These are phyloP conservation scores for Pythium inflatum DNA, from an alignment of 352 stramenopile genomes.

Conservation along the genomic window DNA sequence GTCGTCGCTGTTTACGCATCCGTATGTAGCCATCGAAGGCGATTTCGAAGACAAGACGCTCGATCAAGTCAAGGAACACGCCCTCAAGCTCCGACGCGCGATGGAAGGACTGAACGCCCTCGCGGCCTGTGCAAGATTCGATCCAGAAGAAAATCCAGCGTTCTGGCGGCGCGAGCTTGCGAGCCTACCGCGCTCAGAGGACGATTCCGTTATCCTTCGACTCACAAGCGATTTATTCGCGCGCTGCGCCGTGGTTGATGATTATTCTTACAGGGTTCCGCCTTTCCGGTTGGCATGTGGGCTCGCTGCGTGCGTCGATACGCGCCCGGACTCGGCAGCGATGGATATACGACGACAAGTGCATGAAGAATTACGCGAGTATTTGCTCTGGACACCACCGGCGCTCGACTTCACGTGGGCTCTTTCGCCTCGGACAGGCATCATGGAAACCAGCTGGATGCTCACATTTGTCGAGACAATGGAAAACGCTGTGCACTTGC, in stretches of 20 bases:
- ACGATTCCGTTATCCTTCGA: not conserved
- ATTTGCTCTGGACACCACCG: not conserved
- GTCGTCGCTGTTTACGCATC: not conserved
- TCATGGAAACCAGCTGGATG: not conserved
- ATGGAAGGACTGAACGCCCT: constrained; percentile 14
- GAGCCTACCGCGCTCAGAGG: not conserved
- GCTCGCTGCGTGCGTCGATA: not conserved
- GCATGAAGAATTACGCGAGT: not conserved
- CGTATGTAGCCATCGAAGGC: not conserved
- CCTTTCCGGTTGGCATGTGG: too few species aligned
- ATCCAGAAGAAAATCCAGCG: constrained; percentile 6
- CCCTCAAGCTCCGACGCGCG: not conserved
- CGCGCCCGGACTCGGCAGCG: not conserved
- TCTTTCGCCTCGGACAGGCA: too few species aligned
- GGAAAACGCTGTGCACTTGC: too few species aligned
- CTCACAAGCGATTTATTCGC: not conserved
- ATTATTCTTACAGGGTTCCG: too few species aligned
- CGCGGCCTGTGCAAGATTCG: not conserved
- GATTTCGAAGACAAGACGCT: not conserved
- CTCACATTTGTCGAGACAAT: not conserved
- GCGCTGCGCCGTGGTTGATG: not conserved
- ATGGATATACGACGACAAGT: not conserved
- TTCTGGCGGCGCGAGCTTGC: not conserved
- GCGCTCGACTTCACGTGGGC: not conserved
- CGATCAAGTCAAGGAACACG: too few species aligned